Evolutionary conservation across 176 grass and related monocot species (phyloP).

Genomic region (Oryza officinalis): DNA sequence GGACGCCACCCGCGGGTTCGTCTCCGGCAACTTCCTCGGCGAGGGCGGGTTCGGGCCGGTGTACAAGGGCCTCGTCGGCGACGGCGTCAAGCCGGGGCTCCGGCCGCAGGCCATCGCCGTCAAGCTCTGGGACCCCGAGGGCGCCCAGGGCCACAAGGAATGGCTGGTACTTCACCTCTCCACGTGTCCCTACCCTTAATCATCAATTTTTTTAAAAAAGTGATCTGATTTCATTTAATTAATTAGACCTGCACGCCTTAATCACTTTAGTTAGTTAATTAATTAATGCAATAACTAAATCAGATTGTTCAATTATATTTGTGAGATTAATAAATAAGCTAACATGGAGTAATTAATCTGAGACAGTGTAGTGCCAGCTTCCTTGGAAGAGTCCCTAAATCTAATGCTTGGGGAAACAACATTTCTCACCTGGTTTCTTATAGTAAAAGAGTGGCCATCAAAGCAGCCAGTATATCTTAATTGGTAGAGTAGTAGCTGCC

Average conservation of each 20-base stretch:
- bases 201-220: not conserved
- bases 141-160: slow-evolving; percentile 72
- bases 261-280: not conserved
- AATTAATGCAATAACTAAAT: not conserved
- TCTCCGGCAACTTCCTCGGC: slow-evolving; percentile 68
- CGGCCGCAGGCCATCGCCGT: slow-evolving; percentile 65
- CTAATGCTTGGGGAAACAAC: slow-evolving; percentile 16
- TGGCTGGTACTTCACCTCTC: slow-evolving; percentile 44
- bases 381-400: slow-evolving; percentile 35
- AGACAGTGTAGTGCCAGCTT: not conserved
- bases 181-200: slow-evolving; percentile 1
- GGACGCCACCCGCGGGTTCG: slow-evolving; percentile 51
- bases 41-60: slow-evolving; percentile 78
- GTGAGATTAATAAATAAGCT: not conserved
- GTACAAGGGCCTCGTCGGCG: slow-evolving; percentile 67
- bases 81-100: slow-evolving; percentile 59
- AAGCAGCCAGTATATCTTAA: slow-evolving; percentile 1
- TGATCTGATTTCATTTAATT: not conserved
- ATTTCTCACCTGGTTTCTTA: slow-evolving; percentile 33
- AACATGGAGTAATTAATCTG: not conserved
- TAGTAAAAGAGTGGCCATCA: slow-evolving; percentile 43
- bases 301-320: not conserved
- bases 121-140: slow-evolving; percentile 77
- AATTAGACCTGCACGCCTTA: not conserved
- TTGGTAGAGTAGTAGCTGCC: slow-evolving; percentile 30